Conservation (phyloP, 2,329 filamentous ascomycete genomes). For the Lasiodiplodia sp. region DNA sequence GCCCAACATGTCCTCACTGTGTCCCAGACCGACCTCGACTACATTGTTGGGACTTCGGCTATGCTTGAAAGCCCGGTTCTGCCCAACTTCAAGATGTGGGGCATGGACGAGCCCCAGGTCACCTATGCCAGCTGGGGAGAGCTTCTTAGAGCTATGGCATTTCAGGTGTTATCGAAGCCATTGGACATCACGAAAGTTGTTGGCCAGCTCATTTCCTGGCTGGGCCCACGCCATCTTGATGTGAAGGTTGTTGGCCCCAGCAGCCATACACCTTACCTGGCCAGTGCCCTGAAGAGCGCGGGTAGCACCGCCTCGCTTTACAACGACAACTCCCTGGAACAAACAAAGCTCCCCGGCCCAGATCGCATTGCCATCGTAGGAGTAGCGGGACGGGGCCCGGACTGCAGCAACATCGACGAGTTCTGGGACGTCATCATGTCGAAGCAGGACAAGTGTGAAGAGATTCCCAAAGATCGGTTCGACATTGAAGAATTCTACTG, state of each 20-base stretch:
- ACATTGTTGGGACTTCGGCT: constrained; percentile 55
- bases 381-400: constrained; percentile 79
- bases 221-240: no score
- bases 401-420: constrained; percentile 72
- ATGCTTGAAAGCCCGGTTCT: constrained; percentile 44
- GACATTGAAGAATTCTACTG: constrained; percentile 75
- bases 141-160: no score
- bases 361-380: constrained; percentile 79
- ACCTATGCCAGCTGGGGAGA: constrained; percentile 32
- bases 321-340: constrained; percentile 55
- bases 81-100: constrained; percentile 50
- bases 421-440: constrained; percentile 79
- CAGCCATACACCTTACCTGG: no score
- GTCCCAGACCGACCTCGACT: constrained; percentile 60
- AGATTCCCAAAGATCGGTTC: constrained; percentile 74
- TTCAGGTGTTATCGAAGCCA: no score
- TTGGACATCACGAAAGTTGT: no score
- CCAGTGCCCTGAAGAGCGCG: constrained; percentile 32
- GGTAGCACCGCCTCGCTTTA: constrained; percentile 54
- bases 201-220: no score
- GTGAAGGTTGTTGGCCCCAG: no score
- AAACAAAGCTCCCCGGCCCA: constrained; percentile 35
- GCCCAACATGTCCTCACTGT: constrained; percentile 65
- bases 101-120: constrained; percentile 56
- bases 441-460: constrained; percentile 75